Evolutionary conservation across 345 rosid species (phyloP), one percentile per base, ranked within the genome.

Genomic region (Capsella bursapastoris): DNA sequence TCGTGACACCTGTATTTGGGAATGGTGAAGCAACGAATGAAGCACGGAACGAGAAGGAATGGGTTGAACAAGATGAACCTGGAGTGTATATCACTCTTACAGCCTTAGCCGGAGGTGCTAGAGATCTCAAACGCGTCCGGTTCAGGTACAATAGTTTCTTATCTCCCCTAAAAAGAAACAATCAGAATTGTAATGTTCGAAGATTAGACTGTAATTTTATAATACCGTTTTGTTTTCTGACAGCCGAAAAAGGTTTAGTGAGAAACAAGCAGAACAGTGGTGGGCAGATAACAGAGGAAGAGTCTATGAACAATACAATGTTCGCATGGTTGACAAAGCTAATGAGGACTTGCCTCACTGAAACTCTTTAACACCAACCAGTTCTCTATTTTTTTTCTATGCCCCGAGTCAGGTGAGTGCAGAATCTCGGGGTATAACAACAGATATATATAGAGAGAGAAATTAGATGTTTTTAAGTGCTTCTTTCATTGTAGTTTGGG

Each of bases 51-150:
- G 98, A 89, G 27, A 80, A 73, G 74, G 98, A 96, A 75, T 88
- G 98, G 95, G 96, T 96, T 59, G 99, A 96, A 78, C 98, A 96
- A 84, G 96, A 90, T 69, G 97, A 96, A 79, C 95, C 93, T 40
- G 98, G 99, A 68, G 98, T 96, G 14, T 92, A 92, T 78, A 90
- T 96, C 40, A 96, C 99, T 60, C 90, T 96, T 48, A 90, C 91
- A 59, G 88, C 96, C 34, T 83, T 90, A 34, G 85, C 92, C 3
- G 98, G 97, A 35, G 97, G 96, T 67, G 86, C 74, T 62, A 92
- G 90, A 80, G 98, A 96, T 86, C 95, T 96, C 64, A 92, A 96
- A 83, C 91, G 98, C 57, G 99, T 96, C 52, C 98, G 99, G 73
- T 96, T 96, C 87, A 96, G 99, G 98, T 96, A 83, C 44, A 51